Conservation (phyloP, 148 eudicot species). For the Persicaria maculosa region DNA sequence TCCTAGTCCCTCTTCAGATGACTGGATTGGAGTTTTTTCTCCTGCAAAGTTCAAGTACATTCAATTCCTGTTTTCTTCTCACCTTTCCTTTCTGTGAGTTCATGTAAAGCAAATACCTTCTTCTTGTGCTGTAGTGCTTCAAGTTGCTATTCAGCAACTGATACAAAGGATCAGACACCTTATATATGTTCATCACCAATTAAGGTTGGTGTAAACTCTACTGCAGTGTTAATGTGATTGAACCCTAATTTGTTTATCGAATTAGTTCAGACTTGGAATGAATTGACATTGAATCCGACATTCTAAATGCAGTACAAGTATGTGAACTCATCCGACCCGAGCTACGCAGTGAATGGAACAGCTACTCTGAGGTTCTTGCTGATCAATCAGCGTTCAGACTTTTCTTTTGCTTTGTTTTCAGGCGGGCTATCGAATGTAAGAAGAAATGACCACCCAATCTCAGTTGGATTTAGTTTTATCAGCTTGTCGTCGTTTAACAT, state of each 20-base stretch:
- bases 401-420: constrained; percentile 75
- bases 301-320: constrained; percentile 51
- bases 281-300: background rate
- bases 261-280: background rate
- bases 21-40: constrained; percentile 92
- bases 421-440: constrained; percentile 40
- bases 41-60: constrained; percentile 50
- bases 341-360: constrained; percentile 54
- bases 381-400: constrained; percentile 93
- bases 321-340: constrained; percentile 37
- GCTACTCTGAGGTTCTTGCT: constrained; percentile 48
- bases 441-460: background rate
- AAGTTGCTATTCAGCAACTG: constrained; percentile 40
- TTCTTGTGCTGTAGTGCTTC: constrained; percentile 44
- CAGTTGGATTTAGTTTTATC: background rate
- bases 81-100: background rate
- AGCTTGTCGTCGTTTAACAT: background rate
- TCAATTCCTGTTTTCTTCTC: background rate
- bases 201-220: constrained; percentile 39
- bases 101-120: background rate
- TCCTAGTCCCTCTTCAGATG: constrained; percentile 51
- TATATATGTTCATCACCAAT: constrained; percentile 79
- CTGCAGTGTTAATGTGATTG: background rate
- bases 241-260: too few species aligned
- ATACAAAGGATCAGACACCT: constrained; percentile 46